These are phyloP conservation scores for maize (Zea mays) DNA, from an alignment of 176 grass and related monocot genomes.

Conservation along the genomic window DNA sequence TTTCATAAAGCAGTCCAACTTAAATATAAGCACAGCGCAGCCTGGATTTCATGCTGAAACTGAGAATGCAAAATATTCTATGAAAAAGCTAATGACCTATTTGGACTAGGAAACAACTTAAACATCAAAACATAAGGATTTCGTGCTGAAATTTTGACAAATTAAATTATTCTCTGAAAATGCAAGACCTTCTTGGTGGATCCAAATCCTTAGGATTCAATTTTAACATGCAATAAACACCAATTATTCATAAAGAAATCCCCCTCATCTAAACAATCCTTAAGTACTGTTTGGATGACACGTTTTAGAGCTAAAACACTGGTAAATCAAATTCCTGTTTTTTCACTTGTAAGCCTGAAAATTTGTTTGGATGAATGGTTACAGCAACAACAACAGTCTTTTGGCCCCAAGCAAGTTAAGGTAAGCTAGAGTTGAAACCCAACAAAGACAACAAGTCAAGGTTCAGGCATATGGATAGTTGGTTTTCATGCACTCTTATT, in stretches of 20 bases:
- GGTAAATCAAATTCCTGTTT: no score
- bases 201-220: background rate
- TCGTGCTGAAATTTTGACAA: background rate
- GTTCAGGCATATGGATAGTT: no score
- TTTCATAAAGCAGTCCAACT: background rate
- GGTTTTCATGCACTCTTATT: no score
- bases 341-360: no score
- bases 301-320: no score
- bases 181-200: background rate
- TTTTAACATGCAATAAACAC: conserved; percentile 5
- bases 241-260: background rate
- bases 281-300: no score
- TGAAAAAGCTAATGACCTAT: background rate
- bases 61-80: conserved; percentile 2
- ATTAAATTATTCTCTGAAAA: background rate
- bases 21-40: background rate
- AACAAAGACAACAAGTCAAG: no score
- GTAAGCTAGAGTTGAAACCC: no score
- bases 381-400: no score
- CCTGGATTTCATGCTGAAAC: background rate
- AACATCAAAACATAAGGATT: conserved; percentile 16
- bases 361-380: no score
- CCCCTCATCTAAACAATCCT: background rate
- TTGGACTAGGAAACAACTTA: background rate
- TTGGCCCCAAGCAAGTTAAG: no score